phyloP scores from a whole-genome alignment of 1,139 yeast genomes.

The Maudiozyma humilis region DNA sequence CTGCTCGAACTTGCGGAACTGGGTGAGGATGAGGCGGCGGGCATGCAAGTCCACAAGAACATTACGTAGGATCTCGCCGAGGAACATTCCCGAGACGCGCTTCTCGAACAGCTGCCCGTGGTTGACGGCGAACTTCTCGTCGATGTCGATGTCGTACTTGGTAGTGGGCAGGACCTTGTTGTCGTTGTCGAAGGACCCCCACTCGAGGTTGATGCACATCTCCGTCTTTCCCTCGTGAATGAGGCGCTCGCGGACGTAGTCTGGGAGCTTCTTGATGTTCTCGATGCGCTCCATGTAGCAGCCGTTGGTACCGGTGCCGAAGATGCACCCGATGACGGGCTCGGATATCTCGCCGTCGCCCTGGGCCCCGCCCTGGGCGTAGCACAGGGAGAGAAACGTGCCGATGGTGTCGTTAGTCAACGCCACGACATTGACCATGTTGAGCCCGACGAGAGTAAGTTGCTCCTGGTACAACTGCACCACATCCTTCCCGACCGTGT shows the following conservation, averaged over 20 bases:
- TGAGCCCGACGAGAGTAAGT: conserved; percentile 40
- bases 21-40: conserved; percentile 48
- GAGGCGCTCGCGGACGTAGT: conserved; percentile 33
- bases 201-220: conserved; percentile 91
- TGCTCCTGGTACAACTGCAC: conserved; percentile 64
- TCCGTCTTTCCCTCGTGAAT: conserved; percentile 45
- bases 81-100: conserved; percentile 86
- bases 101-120: conserved; percentile 89
- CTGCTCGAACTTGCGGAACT: conserved; percentile 43
- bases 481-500: conserved; percentile 76
- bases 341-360: conserved; percentile 52
- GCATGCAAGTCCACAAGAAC: conserved; percentile 59
- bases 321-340: conserved; percentile 79
- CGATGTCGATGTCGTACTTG: conserved; percentile 62
- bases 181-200: conserved; percentile 93
- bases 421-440: conserved; percentile 68
- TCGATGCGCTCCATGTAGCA: conserved; percentile 74
- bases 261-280: conserved; percentile 57
- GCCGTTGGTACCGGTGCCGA: conserved; percentile 96
- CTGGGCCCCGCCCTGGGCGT: conserved; percentile 44
- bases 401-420: conserved; percentile 94
- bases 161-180: conserved; percentile 65
- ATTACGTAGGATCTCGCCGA: conserved; percentile 81
- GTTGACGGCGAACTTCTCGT: conserved; percentile 60
- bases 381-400: conserved; percentile 79